These are phyloP conservation scores for Thyridium curvatum DNA, from an alignment of 2,329 filamentous ascomycete genomes.

Conservation along the genomic window DNA sequence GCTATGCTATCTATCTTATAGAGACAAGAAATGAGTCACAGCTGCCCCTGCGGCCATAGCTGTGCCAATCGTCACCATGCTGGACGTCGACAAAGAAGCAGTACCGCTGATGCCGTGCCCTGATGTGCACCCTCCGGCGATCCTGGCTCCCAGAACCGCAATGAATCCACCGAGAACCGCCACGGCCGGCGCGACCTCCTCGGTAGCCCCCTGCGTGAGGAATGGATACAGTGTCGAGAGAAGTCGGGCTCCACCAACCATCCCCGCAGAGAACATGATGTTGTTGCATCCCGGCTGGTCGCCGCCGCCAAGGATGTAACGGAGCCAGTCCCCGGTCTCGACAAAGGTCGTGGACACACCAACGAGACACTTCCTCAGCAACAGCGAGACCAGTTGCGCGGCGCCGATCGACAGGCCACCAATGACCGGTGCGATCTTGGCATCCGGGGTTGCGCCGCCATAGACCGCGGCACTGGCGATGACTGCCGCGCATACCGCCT, in stretches of 20 bases:
- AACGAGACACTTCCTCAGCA: conserved; percentile 45
- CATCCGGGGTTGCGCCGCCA: conserved; percentile 18
- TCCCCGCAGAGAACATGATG: conserved; percentile 46
- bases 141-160: conserved; percentile 53
- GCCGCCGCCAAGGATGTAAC: conserved; percentile 29
- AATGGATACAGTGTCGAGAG: too few relatives aligned
- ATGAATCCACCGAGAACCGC: conserved; percentile 48
- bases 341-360: conserved; percentile 58
- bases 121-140: conserved; percentile 62
- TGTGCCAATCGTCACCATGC: conserved; percentile 52
- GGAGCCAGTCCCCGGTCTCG: conserved; percentile 50
- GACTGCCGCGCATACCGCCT: conserved; percentile 30
- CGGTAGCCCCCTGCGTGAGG: neutral
- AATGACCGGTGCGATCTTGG: conserved; percentile 34
- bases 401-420: conserved; percentile 54
- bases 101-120: conserved; percentile 65
- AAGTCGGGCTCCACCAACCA: conserved; percentile 29
- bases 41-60: conserved; percentile 46
- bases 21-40: conserved; percentile 1
- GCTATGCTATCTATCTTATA: too few relatives aligned
- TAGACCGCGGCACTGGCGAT: conserved; percentile 28
- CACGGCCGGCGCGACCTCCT: conserved; percentile 24
- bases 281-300: conserved; percentile 26
- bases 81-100: conserved; percentile 54
- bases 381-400: conserved; percentile 50